phyloP scores from a whole-genome alignment of 352 stramenopile genomes.

The Phytophthora vignae region DNA sequence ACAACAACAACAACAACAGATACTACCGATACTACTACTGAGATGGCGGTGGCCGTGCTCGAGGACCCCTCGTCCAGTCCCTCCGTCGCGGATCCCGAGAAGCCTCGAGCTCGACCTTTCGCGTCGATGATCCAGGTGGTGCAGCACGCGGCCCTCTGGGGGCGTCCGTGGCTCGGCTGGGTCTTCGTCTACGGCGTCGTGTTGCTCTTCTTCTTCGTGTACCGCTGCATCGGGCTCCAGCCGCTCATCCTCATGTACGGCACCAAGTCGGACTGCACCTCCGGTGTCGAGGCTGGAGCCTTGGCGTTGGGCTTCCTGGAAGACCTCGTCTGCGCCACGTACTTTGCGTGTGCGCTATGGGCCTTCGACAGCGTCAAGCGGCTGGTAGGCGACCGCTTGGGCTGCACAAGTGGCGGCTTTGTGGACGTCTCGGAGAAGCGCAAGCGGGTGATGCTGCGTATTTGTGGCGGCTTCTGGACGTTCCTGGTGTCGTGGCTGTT shows the following conservation, averaged over 20 bases:
- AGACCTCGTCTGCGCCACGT: slow-evolving; percentile 45
- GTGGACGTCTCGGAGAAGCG: not conserved
- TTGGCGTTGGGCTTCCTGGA: slow-evolving; percentile 49
- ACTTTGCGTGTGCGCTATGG: slow-evolving; percentile 17
- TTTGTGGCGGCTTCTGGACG: slow-evolving; percentile 28
- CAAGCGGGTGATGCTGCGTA: not conserved
- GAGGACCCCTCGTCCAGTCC: slow-evolving; percentile 12
- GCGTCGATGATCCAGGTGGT: slow-evolving; percentile 8
- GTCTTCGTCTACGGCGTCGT: slow-evolving; percentile 35
- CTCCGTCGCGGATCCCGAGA: slow-evolving; percentile 9
- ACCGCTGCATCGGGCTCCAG: slow-evolving; percentile 31
- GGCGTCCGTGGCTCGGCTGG: slow-evolving; percentile 47
- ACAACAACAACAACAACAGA: not conserved
- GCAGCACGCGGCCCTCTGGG: slow-evolving; percentile 4
- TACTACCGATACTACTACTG: not conserved
- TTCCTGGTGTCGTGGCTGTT: slow-evolving; percentile 45
- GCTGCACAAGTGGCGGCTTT: not conserved
- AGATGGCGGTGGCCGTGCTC: slow-evolving; percentile 7
- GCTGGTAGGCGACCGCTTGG: not conserved
- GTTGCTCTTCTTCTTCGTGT: slow-evolving; percentile 47
- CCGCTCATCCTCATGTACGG: slow-evolving; percentile 44
- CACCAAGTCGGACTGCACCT: slow-evolving; percentile 24
- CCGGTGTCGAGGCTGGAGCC: slow-evolving; percentile 19
- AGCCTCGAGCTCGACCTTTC: not conserved
- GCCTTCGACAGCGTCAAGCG: slow-evolving; percentile 16